Percentiles rank a stretch among this genome's conserved stretches.
phyloP scores from a whole-genome alignment of 371 early-diverging fungal species.

The Haplosporangium sp. region DNA sequence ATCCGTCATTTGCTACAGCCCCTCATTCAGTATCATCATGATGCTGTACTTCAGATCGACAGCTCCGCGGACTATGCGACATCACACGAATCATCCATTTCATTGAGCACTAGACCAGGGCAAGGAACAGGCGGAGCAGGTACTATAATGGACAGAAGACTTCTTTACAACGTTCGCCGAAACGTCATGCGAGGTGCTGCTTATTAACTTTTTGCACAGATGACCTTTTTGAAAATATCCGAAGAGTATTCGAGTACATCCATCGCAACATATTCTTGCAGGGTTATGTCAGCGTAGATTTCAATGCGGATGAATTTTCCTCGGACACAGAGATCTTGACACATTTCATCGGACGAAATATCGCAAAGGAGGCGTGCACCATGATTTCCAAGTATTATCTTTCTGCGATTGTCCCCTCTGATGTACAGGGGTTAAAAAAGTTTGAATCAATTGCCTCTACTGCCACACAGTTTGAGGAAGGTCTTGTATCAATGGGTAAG shows the following conservation, averaged over 20 bases:
- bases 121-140: slow-evolving; percentile 2
- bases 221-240: slow-evolving; percentile 20
- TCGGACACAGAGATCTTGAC: slow-evolving; percentile 42
- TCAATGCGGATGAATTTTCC: slow-evolving; percentile 19
- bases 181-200: not conserved
- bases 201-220: not conserved
- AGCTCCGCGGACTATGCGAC: slow-evolving; percentile 13
- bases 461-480: slow-evolving; percentile 35
- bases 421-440: slow-evolving; percentile 25
- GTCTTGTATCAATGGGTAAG: slow-evolving; percentile 47
- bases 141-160: not conserved
- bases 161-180: not conserved
- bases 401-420: slow-evolving; percentile 16
- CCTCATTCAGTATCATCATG: slow-evolving; percentile 23
- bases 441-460: slow-evolving; percentile 24
- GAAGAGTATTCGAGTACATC: slow-evolving; percentile 28
- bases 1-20: slow-evolving; percentile 31
- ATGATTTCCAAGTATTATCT: slow-evolving; percentile 31
- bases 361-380: slow-evolving; percentile 43
- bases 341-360: slow-evolving; percentile 32
- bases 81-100: slow-evolving; percentile 15
- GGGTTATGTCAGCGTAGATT: slow-evolving; percentile 21
- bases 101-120: slow-evolving; percentile 9
- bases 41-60: slow-evolving; percentile 3
- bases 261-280: slow-evolving; percentile 31